These are phyloP conservation scores for Boletus rufocinnamomeus DNA, from an alignment of 768 basidiomycete genomes.

Conservation along the genomic window DNA sequence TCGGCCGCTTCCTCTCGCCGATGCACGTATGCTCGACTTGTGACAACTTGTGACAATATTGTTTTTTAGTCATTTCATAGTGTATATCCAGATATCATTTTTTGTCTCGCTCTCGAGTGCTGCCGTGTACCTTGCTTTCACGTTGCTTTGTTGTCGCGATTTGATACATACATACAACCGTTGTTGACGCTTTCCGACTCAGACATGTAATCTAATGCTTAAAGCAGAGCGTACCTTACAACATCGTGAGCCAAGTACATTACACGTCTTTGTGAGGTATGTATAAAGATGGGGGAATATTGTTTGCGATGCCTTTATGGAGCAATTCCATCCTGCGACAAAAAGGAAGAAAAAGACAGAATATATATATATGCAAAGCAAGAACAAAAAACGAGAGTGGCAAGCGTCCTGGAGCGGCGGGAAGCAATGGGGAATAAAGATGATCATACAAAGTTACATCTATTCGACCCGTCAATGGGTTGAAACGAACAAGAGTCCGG, in stretches of 20 bases:
- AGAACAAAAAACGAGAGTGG: not conserved
- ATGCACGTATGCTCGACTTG: conserved; percentile 35
- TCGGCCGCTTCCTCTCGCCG: conserved; percentile 31
- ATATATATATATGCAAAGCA: conserved; percentile 11
- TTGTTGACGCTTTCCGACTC: not conserved
- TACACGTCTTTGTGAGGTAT: conserved; percentile 30
- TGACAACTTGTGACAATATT: conserved; percentile 21
- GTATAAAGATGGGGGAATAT: conserved; percentile 20
- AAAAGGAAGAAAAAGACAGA: not conserved
- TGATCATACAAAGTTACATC: conserved; percentile 20
- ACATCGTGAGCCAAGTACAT: conserved; percentile 24
- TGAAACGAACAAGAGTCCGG: not conserved
- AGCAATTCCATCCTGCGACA: conserved; percentile 16
- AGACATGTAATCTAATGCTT: conserved; percentile 20
- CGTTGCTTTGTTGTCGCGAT: not conserved
- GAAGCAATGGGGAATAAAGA: conserved; percentile 32
- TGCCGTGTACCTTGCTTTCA: conserved; percentile 12
- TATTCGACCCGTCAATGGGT: not conserved
- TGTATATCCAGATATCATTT: not conserved
- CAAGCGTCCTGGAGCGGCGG: conserved; percentile 2
- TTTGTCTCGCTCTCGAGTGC: not conserved
- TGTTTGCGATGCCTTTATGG: conserved; percentile 17
- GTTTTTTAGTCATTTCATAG: not conserved
- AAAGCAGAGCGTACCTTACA: conserved; percentile 20
- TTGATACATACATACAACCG: not conserved